Conservation (phyloP, 768 basidiomycete species). For the Lepiota venenata region DNA sequence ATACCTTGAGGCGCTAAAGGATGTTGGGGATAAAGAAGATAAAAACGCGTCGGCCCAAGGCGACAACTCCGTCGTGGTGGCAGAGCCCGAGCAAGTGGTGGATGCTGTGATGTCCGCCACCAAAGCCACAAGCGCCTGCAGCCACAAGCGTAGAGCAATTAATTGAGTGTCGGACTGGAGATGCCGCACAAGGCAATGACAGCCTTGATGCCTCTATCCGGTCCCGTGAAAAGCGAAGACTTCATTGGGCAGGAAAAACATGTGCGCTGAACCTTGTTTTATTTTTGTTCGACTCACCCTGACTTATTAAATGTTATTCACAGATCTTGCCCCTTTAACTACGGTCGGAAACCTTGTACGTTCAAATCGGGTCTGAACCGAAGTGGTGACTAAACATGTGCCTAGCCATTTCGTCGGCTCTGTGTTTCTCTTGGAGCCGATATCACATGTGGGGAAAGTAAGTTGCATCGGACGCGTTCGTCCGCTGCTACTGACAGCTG, state of each 20-base stretch:
- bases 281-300: neutral
- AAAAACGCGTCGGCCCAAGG: slow-evolving; percentile 20
- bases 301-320: neutral
- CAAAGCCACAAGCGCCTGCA: slow-evolving; percentile 4
- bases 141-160: slow-evolving; percentile 17
- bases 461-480: slow-evolving; percentile 15
- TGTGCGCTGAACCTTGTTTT: slow-evolving; percentile 44
- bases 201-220: slow-evolving; percentile 68
- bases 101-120: slow-evolving; percentile 17
- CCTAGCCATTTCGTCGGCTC: slow-evolving; percentile 86
- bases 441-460: slow-evolving; percentile 94
- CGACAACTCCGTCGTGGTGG: slow-evolving; percentile 25
- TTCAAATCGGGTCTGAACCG: slow-evolving; percentile 6
- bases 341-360: slow-evolving; percentile 92
- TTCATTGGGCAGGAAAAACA: slow-evolving; percentile 85
- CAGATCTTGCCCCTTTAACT: slow-evolving; percentile 67
- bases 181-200: slow-evolving; percentile 36
- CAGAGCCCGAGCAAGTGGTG: slow-evolving; percentile 39
- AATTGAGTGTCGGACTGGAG: slow-evolving; percentile 33
- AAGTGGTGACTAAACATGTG: neutral
- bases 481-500: slow-evolving; percentile 1
- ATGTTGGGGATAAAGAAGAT: slow-evolving; percentile 22
- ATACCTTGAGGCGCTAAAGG: slow-evolving; percentile 37
- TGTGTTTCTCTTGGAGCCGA: slow-evolving; percentile 87
- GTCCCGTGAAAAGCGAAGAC: slow-evolving; percentile 79